Evolutionary conservation across 257 asterid genomes (phyloP), one percentile per base, ranked within the genome.

Genomic region (Gynochthodes officinalis): DNA sequence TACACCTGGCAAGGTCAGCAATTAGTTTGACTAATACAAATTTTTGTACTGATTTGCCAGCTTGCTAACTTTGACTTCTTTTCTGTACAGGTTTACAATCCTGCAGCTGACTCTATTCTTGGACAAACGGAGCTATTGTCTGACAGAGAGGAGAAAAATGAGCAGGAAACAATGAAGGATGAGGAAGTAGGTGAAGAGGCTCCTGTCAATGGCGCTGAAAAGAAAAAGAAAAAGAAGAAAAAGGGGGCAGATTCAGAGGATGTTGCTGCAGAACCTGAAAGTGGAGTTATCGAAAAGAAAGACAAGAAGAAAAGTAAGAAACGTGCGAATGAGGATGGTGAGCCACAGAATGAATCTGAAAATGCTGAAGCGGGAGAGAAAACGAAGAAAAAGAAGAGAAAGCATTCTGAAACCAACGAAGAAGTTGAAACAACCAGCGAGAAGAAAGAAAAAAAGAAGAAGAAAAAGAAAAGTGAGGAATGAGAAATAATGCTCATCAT

Each of bases 311-410:
- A 88, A 72, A 82, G 79, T 82, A 82, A 79, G 78, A 78, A 76
- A 77, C 76, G 80, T 19, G 65, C 55, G 7, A 76, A 76, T 32
- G 84, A 82, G 61, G 75, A 72, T 54, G 64, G 73, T 4, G 88
- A 76, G 46, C 46, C 57, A 39, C 57, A 78, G 18, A 73, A 69
- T 14, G 92, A 76, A 64, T 54, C 72, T 5, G 84, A 65, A 12
- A 74, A 48, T 48, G 82, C 32, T 13, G 88, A 81, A 61, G 71
- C 50, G 0, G 74, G 40, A 13, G 82, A 76, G 16, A 80, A 59
- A 70, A 78, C 85, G 46, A 82, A 80, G 84, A 88, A 89, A 78
- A 90, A 84, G 81, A 89, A 90, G 92, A 87, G 91, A 75, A 90
- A 86, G 73, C 95, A 82, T 4, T 77, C 81, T 0, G 92, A 86